Evolutionary conservation across 2,329 filamentous ascomycete species (phyloP).

Genomic region (Pseudopyrenochaeta lycopersici): DNA sequence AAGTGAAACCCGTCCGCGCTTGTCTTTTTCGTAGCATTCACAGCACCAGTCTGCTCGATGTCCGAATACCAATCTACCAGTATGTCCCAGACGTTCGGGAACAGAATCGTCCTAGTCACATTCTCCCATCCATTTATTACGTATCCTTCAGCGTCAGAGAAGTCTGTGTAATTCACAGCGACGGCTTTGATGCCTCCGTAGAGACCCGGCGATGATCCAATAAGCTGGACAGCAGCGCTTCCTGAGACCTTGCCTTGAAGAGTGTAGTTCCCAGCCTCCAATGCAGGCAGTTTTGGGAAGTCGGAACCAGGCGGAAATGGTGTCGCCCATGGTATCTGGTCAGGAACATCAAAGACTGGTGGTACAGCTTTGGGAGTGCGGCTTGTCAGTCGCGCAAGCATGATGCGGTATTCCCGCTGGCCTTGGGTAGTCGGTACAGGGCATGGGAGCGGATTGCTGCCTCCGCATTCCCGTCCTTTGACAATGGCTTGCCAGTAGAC

Average conservation of each 20-base stretch:
- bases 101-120: constrained; percentile 30
- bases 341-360: constrained; percentile 34
- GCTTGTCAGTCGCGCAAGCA: constrained; percentile 52
- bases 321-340: constrained; percentile 49
- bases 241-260: constrained; percentile 20
- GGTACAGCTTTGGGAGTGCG: constrained; percentile 35
- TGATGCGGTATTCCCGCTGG: constrained; percentile 51
- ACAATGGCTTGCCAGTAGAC: constrained; percentile 55
- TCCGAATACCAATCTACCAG: constrained; percentile 53
- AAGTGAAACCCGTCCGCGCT: constrained; percentile 52
- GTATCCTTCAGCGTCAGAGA: constrained; percentile 47
- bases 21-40: constrained; percentile 50
- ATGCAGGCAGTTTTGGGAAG: background rate
- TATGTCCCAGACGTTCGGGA: constrained; percentile 20
- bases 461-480: constrained; percentile 54
- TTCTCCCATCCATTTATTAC: constrained; percentile 49
- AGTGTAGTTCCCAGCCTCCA: constrained; percentile 13
- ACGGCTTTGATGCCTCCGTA: constrained; percentile 29
- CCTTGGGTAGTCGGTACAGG: constrained; percentile 51
- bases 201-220: constrained; percentile 2
- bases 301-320: constrained; percentile 35
- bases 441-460: constrained; percentile 54
- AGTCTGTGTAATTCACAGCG: constrained; percentile 48
- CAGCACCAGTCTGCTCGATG: constrained; percentile 43
- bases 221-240: constrained; percentile 22